A percentile compares a stretch with the other conserved stretches of the same genome.
Conservation (phyloP, 148 eudicot genomes). For the Cornus controversa region DNA sequence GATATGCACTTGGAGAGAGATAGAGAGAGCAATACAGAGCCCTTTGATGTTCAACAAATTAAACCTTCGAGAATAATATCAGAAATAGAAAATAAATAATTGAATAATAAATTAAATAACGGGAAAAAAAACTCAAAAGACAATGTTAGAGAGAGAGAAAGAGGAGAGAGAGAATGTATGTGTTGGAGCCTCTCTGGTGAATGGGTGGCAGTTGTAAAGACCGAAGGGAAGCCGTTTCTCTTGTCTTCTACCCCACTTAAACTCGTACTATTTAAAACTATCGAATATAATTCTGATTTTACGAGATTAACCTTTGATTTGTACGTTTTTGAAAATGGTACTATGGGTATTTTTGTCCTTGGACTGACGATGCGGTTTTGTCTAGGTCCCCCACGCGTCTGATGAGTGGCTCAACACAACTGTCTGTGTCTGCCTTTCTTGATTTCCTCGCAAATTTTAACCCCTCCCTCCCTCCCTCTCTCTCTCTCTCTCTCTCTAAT, state of each 20-base stretch:
- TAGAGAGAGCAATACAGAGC: not conserved
- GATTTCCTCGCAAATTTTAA: not conserved
- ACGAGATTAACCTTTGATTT: no score
- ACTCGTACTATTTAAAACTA: not conserved
- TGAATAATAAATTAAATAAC: not conserved
- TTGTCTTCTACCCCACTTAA: constrained; percentile 22
- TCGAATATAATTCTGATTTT: not conserved
- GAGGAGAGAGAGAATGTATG: not conserved
- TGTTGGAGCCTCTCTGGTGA: constrained; percentile 18
- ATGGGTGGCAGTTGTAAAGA: constrained; percentile 31
- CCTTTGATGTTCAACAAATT: not conserved
- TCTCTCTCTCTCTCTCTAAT: no score
- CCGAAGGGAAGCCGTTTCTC: constrained; percentile 27
- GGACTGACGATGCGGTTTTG: not conserved
- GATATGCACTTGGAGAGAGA: not conserved
- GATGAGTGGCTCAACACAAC: not conserved
- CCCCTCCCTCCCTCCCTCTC: no score
- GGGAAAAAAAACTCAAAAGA: not conserved
- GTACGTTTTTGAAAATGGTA: not conserved
- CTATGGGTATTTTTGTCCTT: not conserved
- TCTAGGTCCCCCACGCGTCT: not conserved
- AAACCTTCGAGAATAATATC: no score
- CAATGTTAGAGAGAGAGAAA: not conserved
- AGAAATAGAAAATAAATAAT: not conserved
- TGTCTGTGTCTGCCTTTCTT: not conserved